Evolutionary conservation across 139 green algal genomes (phyloP).

Genomic region (Dunaliella sp.): DNA sequence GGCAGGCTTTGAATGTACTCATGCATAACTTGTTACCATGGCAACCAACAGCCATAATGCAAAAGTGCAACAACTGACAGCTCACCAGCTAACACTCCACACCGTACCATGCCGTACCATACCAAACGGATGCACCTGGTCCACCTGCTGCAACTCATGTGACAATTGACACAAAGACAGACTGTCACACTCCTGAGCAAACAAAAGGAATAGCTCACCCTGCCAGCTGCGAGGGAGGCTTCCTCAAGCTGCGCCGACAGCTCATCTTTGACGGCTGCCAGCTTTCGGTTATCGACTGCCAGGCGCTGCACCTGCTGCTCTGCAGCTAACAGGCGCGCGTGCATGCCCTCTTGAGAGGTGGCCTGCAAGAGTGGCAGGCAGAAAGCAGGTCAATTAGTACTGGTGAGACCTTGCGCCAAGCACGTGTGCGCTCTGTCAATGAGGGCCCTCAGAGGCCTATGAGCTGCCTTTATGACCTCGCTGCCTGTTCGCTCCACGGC

Average conservation of each 20-base stretch:
- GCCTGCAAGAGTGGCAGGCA: no score
- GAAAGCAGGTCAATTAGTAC: no score
- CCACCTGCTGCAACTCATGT: no score
- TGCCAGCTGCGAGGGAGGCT: not conserved
- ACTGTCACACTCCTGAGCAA: not conserved
- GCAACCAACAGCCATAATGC: not conserved
- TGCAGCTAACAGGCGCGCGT: not conserved
- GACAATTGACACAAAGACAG: not conserved
- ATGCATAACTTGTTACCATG: not conserved
- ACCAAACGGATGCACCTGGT: no score
- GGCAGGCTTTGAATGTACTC: not conserved
- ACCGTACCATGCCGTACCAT: no score
- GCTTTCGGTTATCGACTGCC: not conserved
- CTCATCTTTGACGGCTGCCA: not conserved
- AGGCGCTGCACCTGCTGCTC: not conserved
- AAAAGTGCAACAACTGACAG: not conserved
- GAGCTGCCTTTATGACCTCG: no score
- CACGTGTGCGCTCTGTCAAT: no score
- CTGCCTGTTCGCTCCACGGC: no score
- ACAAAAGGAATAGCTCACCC: not conserved
- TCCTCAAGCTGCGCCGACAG: not conserved
- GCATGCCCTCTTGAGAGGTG: not conserved
- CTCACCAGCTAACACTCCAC: not conserved
- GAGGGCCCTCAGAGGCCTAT: no score
- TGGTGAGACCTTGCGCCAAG: no score